Conservation (phyloP, 768 basidiomycete species). For the Termitomyces sp. region DNA sequence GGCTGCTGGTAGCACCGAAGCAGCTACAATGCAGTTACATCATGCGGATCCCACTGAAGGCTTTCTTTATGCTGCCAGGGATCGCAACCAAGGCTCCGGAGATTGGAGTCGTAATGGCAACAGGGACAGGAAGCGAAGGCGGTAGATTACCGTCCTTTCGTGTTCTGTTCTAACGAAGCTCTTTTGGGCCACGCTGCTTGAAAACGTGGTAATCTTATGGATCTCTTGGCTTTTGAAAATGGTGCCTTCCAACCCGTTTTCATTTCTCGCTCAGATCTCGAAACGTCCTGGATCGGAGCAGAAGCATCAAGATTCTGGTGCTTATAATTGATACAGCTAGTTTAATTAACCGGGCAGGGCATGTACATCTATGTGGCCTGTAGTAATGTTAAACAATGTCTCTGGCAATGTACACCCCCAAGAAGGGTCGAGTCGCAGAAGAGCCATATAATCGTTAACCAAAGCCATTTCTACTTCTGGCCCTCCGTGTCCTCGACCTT, state of each 20-base stretch:
- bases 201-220: not conserved
- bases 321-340: not conserved
- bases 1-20: not conserved
- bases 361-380: not conserved
- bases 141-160: conserved; percentile 8
- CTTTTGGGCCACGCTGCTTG: not conserved
- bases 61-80: conserved; percentile 17
- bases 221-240: not conserved
- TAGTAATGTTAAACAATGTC: not conserved
- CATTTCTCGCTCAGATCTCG: not conserved
- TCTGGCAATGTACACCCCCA: not conserved
- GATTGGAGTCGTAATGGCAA: conserved; percentile 17
- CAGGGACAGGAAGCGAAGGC: conserved; percentile 23
- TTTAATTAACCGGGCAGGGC: not conserved
- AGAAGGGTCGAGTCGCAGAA: not conserved
- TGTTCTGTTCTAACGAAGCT: conserved; percentile 1
- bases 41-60: conserved; percentile 27
- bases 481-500: conserved; percentile 16
- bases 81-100: not conserved
- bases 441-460: not conserved
- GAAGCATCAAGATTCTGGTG: not conserved
- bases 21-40: conserved; percentile 10
- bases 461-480: not conserved
- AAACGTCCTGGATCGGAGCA: not conserved
- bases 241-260: not conserved